These are phyloP conservation scores for Suhomyces kunorum DNA, from an alignment of 1,139 yeast species.

Conservation along the genomic window DNA sequence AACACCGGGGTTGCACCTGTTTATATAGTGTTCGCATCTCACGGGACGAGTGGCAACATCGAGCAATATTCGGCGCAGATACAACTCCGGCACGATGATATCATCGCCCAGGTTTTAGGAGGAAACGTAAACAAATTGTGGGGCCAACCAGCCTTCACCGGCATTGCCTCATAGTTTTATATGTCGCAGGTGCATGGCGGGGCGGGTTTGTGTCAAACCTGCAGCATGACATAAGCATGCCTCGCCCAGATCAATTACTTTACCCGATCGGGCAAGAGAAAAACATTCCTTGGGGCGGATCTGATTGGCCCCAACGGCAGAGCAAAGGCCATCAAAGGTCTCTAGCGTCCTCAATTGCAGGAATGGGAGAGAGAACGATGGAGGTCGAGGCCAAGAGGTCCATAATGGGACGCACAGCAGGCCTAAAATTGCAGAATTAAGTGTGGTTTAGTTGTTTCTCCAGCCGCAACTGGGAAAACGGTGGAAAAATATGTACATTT, in stretches of 20 bases:
- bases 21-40: neutral
- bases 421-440: too few species aligned
- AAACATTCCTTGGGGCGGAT: conserved; percentile 2
- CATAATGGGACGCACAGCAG: too few species aligned
- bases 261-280: conserved; percentile 17
- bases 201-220: conserved; percentile 7
- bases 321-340: conserved; percentile 4
- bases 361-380: too few species aligned
- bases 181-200: neutral
- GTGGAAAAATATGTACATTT: neutral
- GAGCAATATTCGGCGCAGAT: neutral
- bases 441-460: too few species aligned
- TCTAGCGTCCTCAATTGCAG: too few species aligned
- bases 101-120: conserved; percentile 1
- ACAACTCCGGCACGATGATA: neutral
- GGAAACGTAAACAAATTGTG: conserved; percentile 6
- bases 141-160: conserved; percentile 11
- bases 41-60: too few species aligned
- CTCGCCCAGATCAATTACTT: conserved; percentile 12
- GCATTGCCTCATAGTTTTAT: neutral
- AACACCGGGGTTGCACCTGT: too few species aligned
- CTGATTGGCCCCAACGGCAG: neutral
- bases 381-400: too few species aligned
- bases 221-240: neutral
- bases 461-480: too few species aligned